Base-by-base conservation (phyloP, 306 rosid genomes). In the Sechiopsis laciniata region DNA sequence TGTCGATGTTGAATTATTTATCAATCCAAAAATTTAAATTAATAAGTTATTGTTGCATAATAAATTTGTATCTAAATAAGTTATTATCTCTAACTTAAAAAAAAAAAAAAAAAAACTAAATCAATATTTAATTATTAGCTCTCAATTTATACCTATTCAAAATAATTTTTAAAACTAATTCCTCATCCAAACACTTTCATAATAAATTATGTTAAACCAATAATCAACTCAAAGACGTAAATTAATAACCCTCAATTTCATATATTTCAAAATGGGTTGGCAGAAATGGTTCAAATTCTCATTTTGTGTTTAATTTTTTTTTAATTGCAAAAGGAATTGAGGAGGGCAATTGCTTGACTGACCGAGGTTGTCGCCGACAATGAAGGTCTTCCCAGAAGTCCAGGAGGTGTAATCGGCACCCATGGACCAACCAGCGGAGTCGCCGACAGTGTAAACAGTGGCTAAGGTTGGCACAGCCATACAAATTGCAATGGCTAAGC, bases 341-440 rank as follows among this genome's bases (percentile, higher is more conserved):
- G 9, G 22, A 35, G 37, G 5, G 11, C 15, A 56, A 8, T 56
- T 56, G 29, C 24, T 22, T 6, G n/a, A 73, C 82, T 85, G 61
- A 94, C 99, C 88, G 0, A 94, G 84, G 76, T 66, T 87, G 65
- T 91, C 99, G 21, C 97, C 99, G 19, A 88, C 90, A 2, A 4
- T 54, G 59, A 94, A 89, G 60, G 87, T 82, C 74, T 88, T 89
- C 79, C 58, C 95, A 14, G 88, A 55, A 16, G 87, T 73, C 99
- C 99, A 94, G 20, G 95, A 79, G 78, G 75, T 73, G 76, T 94
- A 94, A 81, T 94, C 95, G 54, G 24, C 50, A 26, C 92, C 90
- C 0, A 75, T 29, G 4, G 74, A 32, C 99, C 99, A 94, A 70
- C 99, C 99, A 2, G 87, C 63, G 24, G 87, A 19, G 40, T 86